A percentile compares a stretch with the other conserved stretches of the same genome.
These are phyloP conservation scores for Paecilomyces variotii DNA, from an alignment of 2,329 filamentous ascomycete species.

Conservation along the genomic window DNA sequence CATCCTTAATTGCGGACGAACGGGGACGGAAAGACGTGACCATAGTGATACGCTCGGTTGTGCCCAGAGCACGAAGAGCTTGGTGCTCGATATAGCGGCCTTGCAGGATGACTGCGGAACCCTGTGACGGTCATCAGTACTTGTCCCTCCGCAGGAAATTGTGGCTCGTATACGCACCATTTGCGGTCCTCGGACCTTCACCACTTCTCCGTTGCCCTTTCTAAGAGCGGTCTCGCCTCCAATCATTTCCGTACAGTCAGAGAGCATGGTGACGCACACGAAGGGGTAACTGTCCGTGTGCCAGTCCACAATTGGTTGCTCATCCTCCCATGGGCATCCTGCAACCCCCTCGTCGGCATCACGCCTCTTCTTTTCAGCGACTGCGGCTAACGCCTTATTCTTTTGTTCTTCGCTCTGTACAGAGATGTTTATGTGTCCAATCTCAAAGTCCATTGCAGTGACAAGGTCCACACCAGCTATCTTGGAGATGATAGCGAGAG, in stretches of 20 bases:
- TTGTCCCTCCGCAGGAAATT: not conserved
- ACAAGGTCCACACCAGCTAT: conserved; percentile 50
- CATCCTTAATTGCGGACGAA: conserved; percentile 47
- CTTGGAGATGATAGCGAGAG: conserved; percentile 41
- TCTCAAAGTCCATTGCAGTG: conserved; percentile 47
- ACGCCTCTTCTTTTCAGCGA: conserved; percentile 29
- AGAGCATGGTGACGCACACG: conserved; percentile 62
- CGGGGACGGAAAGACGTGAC: conserved; percentile 59
- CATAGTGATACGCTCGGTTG: conserved; percentile 56
- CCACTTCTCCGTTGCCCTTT: conserved; percentile 44
- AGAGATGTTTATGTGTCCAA: conserved; percentile 49
- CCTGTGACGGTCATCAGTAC: conserved; percentile 34
- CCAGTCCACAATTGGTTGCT: conserved; percentile 53
- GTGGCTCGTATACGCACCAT: conserved; percentile 39
- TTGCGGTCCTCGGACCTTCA: conserved; percentile 53
- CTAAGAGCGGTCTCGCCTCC: conserved; percentile 58
- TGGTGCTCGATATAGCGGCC: conserved; percentile 60
- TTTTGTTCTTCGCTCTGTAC: conserved; percentile 44
- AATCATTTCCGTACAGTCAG: conserved; percentile 54
- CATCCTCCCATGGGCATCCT: conserved; percentile 38
- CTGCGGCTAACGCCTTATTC: conserved; percentile 33
- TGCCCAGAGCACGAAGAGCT: conserved; percentile 51
- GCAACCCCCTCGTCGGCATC: conserved; percentile 36
- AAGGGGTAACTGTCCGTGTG: conserved; percentile 60
- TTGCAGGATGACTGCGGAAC: conserved; percentile 57